Evolutionary conservation across 495 filamentous ascomycete species (phyloP), one percentile per base, ranked within the genome.

Genomic region (Lophiostoma macrostomum): DNA sequence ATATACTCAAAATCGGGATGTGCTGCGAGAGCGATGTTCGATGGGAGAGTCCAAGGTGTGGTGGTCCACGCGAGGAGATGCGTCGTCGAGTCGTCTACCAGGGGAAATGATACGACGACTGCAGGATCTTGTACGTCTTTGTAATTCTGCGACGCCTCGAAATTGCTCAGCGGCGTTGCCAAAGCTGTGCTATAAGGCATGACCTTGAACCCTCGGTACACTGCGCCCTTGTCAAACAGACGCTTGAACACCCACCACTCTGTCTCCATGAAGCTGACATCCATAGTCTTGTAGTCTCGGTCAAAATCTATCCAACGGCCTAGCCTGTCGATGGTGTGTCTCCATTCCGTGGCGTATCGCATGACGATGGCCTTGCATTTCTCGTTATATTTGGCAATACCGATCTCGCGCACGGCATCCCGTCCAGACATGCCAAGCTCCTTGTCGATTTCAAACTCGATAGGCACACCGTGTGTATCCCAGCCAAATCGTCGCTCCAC

Each of bases 261-360:
- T 0, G 87, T 88, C 71, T 96, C 91, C 91, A 97, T 97, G 73
- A 91, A 97, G n/a, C 71, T 80, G 1, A 84, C 74, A 69, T 97
- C 85, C 90, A 96, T 95, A 12, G 89, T 94, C 85, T 96, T 96
- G 76, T 96, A 96, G 64, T 96, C 90, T 64, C 95, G 93, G 70
- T 97, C 94, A 53, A 97, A 96, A 71, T 98, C 94, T 61, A 97
- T 90, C 93, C 94, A 98, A 47, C 94, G 86, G 37, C 94, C 93
- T 23, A 98, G 72, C 36, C 93, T 72, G 50, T 95, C 89, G 52
- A 98, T 88, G 14, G 88, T 95, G 54, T 85, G 72, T 49, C 89
- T 80, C 94, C 93, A 98, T 71, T 97, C 93, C 7, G 77, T 72
- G 19, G 89, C 81, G 68, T 84, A 98, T 59, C 87, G 80, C 90